phyloP scores from a whole-genome alignment of 192 early-diverging fungal species.

The Umbelopsis sp. region DNA sequence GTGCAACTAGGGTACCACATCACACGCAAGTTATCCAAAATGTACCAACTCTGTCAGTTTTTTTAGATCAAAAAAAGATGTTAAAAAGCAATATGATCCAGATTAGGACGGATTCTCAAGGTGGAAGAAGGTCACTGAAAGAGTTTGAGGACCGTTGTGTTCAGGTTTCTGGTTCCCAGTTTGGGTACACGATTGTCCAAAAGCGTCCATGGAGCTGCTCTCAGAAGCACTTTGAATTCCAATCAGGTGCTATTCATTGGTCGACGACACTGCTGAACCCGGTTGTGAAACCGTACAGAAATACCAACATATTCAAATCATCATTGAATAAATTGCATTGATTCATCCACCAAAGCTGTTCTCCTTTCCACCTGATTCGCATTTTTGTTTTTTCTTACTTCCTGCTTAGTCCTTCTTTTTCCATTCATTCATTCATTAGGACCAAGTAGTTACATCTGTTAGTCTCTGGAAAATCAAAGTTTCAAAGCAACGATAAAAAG shows the following conservation, averaged over 20 bases:
- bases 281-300: background rate
- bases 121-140: background rate
- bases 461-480: background rate
- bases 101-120: background rate
- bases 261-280: background rate
- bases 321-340: background rate
- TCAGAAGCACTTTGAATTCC: background rate
- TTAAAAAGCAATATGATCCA: background rate
- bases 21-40: background rate
- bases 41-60: background rate
- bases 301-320: too few species aligned
- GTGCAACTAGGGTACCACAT: background rate
- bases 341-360: background rate
- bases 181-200: conserved; percentile 5
- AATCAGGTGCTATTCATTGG: background rate
- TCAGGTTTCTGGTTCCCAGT: background rate
- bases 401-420: too few species aligned
- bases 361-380: background rate
- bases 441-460: background rate
- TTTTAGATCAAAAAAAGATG: conserved; percentile 10
- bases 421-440: conserved; percentile 4
- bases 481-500: background rate
- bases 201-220: background rate
- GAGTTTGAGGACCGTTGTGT: background rate
- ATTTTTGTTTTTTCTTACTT: background rate